phyloP scores from a whole-genome alignment of 495 filamentous ascomycete species.

The Parathielavia appendiculata region DNA sequence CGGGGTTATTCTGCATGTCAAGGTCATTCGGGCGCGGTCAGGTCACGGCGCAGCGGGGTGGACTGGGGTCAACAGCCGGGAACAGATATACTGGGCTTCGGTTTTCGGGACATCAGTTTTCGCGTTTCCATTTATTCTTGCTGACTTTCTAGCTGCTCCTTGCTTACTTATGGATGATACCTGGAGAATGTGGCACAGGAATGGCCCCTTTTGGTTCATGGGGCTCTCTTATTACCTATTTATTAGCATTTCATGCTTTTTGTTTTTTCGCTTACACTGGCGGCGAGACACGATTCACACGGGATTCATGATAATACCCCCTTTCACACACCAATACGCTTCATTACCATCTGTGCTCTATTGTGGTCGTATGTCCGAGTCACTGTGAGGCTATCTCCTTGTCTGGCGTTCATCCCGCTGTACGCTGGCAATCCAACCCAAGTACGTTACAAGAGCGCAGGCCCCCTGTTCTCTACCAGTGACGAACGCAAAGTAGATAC shows the following conservation, averaged over 20 bases:
- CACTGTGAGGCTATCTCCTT: background rate
- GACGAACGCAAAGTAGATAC: constrained; percentile 49
- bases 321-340: background rate
- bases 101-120: constrained; percentile 3
- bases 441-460: background rate
- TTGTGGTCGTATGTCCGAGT: background rate
- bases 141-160: background rate
- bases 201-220: constrained; percentile 6
- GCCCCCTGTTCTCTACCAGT: constrained; percentile 46
- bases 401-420: background rate
- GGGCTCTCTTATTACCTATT: background rate
- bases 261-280: background rate
- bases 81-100: constrained; percentile 6
- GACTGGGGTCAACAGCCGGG: constrained; percentile 16
- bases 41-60: constrained; percentile 15
- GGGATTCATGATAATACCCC: constrained; percentile 1
- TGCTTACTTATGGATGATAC: constrained; percentile 16
- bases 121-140: background rate
- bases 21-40: constrained; percentile 15
- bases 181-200: constrained; percentile 14
- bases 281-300: background rate
- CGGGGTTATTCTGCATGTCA: constrained; percentile 18
- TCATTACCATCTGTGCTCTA: background rate
- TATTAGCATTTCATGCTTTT: background rate
- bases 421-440: background rate